Conservation (phyloP, 495 filamentous ascomycete genomes). For the Pyrenula massariospora region DNA sequence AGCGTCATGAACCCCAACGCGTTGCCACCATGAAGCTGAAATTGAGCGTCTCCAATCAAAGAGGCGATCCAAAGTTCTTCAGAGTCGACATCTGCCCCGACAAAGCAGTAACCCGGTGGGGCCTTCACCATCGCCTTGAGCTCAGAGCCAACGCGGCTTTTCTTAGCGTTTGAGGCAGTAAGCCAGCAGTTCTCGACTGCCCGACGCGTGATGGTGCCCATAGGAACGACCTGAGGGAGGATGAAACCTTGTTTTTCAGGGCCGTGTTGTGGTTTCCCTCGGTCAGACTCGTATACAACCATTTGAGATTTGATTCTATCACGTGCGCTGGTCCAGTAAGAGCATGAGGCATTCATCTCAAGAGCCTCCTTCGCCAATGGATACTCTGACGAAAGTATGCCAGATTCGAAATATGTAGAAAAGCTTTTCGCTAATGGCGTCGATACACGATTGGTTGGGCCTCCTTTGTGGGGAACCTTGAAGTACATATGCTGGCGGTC, state of each 20-base stretch:
- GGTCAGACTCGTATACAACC: conserved; percentile 72
- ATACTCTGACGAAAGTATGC: conserved; percentile 74
- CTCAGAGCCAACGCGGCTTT: conserved; percentile 90
- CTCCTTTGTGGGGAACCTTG: conserved; percentile 94
- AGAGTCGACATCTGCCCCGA: conserved; percentile 97
- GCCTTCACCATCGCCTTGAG: conserved; percentile 95
- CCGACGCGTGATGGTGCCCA: conserved; percentile 95
- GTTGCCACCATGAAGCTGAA: conserved; percentile 87
- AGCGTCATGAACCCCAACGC: conserved; percentile 98
- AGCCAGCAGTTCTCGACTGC: conserved; percentile 98
- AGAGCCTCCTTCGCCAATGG: conserved; percentile 84
- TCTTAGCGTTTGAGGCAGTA: conserved; percentile 92
- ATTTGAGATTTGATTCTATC: conserved; percentile 88
- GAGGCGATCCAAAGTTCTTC: conserved; percentile 98
- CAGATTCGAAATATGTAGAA: conserved; percentile 80
- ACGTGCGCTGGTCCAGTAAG: conserved; percentile 94
- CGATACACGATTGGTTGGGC: conserved; percentile 69
- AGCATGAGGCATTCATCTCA: conserved; percentile 96
- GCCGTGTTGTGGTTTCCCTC: conserved; percentile 7
- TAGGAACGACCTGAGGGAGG: conserved; percentile 96
- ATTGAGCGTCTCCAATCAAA: conserved; percentile 86
- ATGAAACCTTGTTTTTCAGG: conserved; percentile 53
- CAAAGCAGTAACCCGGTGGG: conserved; percentile 81
- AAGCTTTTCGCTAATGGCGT: conserved; percentile 87
- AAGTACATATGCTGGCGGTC: conserved; percentile 63